Evolutionary conservation across 345 rosid genomes (phyloP), one percentile per base, ranked within the genome.

Genomic region (Ceriops zippeliana): DNA sequence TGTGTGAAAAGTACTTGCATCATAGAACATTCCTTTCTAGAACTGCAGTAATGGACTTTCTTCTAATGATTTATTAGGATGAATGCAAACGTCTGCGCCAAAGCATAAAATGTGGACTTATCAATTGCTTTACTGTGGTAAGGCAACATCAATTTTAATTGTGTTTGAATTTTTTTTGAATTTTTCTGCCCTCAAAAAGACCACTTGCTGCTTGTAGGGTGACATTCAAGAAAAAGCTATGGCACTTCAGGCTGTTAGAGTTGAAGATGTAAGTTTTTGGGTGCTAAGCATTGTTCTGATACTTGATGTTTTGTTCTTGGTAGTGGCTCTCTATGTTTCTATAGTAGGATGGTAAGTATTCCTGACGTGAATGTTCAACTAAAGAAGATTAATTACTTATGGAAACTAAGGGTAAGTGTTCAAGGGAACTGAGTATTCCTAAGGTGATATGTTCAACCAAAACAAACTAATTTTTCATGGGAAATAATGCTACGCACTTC

Each of bases 41-140:
- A 68, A 49, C 32, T 27, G 35, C 19, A 65, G 57, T 58, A 65
- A 52, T 34, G 47, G 28, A 67, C 59, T 58, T 65, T 58, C 52
- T 62, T 68, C 17, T 52, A 49, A 38, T 75, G 52, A 63, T 78
- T 56, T 83, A 31, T 74, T 76, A 96, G 99, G 99, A 96, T 79
- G 99, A 96, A 87, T 92, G 97, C 82, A 92, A 90, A 76, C 97
- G 99, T 16, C 82, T 96, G 51, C 93, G 95, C 67, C 99, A 96
- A 79, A 92, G 99, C 87, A 96, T 96, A 70, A 96, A 90, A 73
- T 92, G 97, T 78, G 96, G 97, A 76, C 85, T 96, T 65, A 87
- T 92, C 77, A 84, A 84, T 71, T 87, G 95, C 67, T 74, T 96
- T 76, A 89, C 91, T 52, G 97, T 96, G 96, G 98, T 96, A 89